A percentile compares a stretch with the other conserved stretches of the same genome.
Conservation (phyloP, 2,329 filamentous ascomycete species). For the Trichophyton rubrum region DNA sequence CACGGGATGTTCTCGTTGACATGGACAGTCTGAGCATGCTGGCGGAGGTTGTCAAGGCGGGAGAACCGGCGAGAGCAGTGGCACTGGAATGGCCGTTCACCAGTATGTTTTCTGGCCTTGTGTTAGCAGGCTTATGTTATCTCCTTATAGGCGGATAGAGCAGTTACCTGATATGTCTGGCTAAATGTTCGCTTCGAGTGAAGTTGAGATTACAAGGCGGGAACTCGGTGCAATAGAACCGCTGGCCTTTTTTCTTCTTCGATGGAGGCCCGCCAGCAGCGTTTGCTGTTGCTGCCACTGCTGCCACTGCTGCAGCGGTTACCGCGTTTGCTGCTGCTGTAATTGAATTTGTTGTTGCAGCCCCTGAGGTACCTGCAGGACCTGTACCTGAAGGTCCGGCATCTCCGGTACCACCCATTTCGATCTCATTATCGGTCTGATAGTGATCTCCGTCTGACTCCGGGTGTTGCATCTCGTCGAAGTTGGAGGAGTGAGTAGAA, state of each 20-base stretch:
- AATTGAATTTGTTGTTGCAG: not conserved
- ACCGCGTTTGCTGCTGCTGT: no score
- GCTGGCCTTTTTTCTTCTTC: slow-evolving; percentile 93
- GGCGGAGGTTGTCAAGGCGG: slow-evolving; percentile 81
- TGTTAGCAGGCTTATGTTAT: not conserved
- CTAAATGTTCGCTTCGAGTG: slow-evolving; percentile 87
- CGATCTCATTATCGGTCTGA: slow-evolving; percentile 29
- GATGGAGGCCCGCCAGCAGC: slow-evolving; percentile 44
- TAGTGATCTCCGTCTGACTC: slow-evolving; percentile 6
- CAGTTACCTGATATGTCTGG: slow-evolving; percentile 75
- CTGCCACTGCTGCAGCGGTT: slow-evolving; percentile 25
- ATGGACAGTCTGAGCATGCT: slow-evolving; percentile 95
- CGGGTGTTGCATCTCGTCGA: slow-evolving; percentile 4
- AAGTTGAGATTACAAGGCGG: slow-evolving; percentile 91
- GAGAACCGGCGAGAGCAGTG: slow-evolving; percentile 91
- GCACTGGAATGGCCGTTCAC: slow-evolving; percentile 90
- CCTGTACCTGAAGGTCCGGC: slow-evolving; percentile 34
- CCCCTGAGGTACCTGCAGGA: slow-evolving; percentile 50
- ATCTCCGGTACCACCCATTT: slow-evolving; percentile 55
- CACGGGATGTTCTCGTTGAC: slow-evolving; percentile 93
- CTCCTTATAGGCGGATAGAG: not conserved
- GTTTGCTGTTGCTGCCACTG: slow-evolving; percentile 51
- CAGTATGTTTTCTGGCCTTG: slow-evolving; percentile 74
- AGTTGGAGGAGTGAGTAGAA: slow-evolving; percentile 46
- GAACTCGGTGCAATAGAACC: slow-evolving; percentile 92